These are phyloP conservation scores for Solanum okadae DNA, from an alignment of 257 asterid species.

Conservation along the genomic window DNA sequence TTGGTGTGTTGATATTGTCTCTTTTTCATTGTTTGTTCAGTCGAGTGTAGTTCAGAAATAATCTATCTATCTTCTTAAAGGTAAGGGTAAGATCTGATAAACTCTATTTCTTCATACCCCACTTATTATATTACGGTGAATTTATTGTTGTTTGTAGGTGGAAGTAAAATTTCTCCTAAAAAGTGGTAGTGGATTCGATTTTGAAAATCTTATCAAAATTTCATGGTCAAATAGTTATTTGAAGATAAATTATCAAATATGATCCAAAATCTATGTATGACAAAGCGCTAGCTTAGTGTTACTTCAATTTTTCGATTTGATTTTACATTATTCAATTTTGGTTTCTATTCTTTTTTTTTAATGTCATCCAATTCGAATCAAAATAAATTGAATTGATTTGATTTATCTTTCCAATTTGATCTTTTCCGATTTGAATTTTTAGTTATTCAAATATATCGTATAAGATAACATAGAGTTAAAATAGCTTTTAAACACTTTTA, in stretches of 20 bases:
- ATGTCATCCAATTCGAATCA: not conserved
- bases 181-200: not conserved
- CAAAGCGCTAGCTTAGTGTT: not conserved
- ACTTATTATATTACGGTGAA: not conserved
- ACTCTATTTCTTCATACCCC: accelerated
- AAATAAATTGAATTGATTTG: not conserved
- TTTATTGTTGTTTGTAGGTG: not conserved
- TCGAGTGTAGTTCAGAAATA: not conserved
- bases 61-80: not conserved
- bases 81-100: not conserved
- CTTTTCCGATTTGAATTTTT: not conserved
- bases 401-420: not conserved
- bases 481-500: not conserved
- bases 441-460: not conserved
- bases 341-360: not conserved
- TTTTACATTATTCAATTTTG: not conserved
- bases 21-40: not conserved
- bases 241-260: not conserved
- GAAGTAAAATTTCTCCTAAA: not conserved
- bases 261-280: not conserved
- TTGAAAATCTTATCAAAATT: not conserved
- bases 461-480: not conserved
- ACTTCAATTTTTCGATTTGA: not conserved
- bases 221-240: not conserved
- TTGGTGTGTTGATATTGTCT: not conserved